Evolutionary conservation across 768 basidiomycete genomes (phyloP), one percentile per base, ranked within the genome.

Genomic region (Porpolomopsis calyptriformis): DNA sequence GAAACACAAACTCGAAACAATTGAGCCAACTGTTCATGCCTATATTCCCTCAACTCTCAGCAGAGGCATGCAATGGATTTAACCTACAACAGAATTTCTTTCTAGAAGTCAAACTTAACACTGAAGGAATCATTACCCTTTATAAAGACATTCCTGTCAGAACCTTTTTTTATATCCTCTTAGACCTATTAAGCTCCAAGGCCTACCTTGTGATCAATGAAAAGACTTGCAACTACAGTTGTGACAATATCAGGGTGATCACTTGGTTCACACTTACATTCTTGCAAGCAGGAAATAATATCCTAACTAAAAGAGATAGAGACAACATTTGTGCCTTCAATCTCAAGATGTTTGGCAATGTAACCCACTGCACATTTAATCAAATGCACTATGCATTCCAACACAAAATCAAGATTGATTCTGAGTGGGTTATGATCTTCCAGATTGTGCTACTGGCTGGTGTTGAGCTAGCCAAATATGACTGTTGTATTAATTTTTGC

Each of bases 401-500:
- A 2, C 43, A 59, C 35, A 54, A 59, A 22, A 29, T 63, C 20
- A 31, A 54, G 2, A 52, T 65, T 10, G 36, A 45, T 10, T 63
- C 63, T 0, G 52, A 59, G 20, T 64, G 53, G 40, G 49, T 55
- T 2, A 60, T 59, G 14, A 25, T 56, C 1, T 49, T 51, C 5
- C 55, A 50, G 2, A 18, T 64, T 14, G 56, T 57, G 1, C 37
- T 53, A 2, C 45, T 68, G 1, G 53, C 62, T 1, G 55, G 55
- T 4, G 40, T 69, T 3, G 18, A 43, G 7, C 59, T 59, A 0
- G 23, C 43, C 4, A 57, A 45, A 35, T 57, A 58, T 42, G 49
- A 67, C 44, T 68, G 66, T 35, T 70, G 69, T 44, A 31, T 56
- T 6, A 57, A 62, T 23, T 62, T 58, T 0, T 70, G 67, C 44